Base-by-base conservation (phyloP, 257 asterid genomes). In the Scutellaria barbata region DNA sequence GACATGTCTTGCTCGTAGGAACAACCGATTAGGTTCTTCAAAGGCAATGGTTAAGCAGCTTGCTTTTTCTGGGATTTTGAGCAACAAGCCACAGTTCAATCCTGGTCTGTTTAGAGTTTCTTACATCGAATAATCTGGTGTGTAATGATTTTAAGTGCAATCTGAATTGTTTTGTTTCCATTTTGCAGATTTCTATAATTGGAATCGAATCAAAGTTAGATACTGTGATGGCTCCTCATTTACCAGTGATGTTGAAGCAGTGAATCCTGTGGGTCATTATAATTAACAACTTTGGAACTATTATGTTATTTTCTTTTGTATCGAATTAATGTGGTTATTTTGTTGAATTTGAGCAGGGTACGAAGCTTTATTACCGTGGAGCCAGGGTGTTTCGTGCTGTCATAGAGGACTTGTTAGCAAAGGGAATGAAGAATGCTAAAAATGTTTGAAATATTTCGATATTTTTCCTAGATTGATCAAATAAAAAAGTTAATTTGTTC, bases 41-140 rank as follows among this genome's bases (percentile, higher is more conserved):
- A 82, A 73, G 68, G 72, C 72, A 16, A 94, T 87, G 96, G 82
- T 33, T 52, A 80, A 78, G 48, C 82, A 71, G 69, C 71, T 88
- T 9, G 72, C 84, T 0, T 94, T 93, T 75, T 80, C 96, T 0
- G 99, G 96, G 72, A 85, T 94, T 40, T 81, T 94, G 17, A 85
- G 87, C 82, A 85, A 85, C 55, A 67, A 61, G 74, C 74, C 72
- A 7, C 30, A 77, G 68, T 81, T 79, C 56, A 94, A 91, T 73
- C 97, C 98, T 1, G 96, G 98, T 94, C 67, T 25, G 66, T 9
- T 47, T 45, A 47, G 5, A 45, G 11, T 25, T 25, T 25, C 30
- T 25, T 22, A 39, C 16, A 13, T 0, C 18, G 37, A 5, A 13
- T 42, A 30, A 7, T 5, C 45, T 14, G 33, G 12, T 48, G 46